These are phyloP conservation scores for Plicaturopsis crispa DNA, from an alignment of 768 basidiomycete species.

Conservation along the genomic window DNA sequence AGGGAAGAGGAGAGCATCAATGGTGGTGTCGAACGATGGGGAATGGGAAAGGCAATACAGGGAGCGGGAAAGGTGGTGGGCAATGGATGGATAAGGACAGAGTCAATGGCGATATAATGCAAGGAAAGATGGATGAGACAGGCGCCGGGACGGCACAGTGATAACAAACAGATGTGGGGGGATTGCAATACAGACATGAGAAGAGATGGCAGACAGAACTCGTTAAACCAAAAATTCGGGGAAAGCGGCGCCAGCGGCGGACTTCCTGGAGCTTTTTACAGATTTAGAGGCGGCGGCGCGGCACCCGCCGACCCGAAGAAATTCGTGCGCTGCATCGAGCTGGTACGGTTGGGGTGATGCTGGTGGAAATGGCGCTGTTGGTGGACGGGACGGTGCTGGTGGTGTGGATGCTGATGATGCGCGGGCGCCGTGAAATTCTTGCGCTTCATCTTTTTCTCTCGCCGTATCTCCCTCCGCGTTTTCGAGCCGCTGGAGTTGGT, in stretches of 20 bases:
- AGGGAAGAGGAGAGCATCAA: no score
- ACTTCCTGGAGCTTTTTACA: not conserved
- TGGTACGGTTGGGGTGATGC: conserved; percentile 56
- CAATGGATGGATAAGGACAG: no score
- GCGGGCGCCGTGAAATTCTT: conserved; percentile 42
- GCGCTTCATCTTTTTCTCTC: conserved; percentile 64
- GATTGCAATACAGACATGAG: not conserved
- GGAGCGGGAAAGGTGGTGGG: no score
- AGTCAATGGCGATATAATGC: not conserved
- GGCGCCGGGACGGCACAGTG: no score
- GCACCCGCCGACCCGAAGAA: conserved; percentile 21
- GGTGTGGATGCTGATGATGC: conserved; percentile 16
- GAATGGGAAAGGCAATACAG: no score
- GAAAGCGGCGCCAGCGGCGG: not conserved
- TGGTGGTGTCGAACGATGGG: no score
- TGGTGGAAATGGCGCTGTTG: conserved; percentile 48
- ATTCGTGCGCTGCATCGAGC: conserved; percentile 42
- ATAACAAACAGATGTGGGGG: no score
- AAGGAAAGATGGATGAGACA: no score
- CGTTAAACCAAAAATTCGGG: not conserved
- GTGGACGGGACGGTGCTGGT: conserved; percentile 34
- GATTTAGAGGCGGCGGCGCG: conserved; percentile 2
- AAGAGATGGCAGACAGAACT: not conserved
- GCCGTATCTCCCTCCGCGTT: conserved; percentile 54
- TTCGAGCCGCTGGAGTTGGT: conserved; percentile 40